A percentile compares a stretch with the other conserved stretches of the same genome.
Conservation (phyloP, 2,329 filamentous ascomycete species). For the Penicillium sumatraense region DNA sequence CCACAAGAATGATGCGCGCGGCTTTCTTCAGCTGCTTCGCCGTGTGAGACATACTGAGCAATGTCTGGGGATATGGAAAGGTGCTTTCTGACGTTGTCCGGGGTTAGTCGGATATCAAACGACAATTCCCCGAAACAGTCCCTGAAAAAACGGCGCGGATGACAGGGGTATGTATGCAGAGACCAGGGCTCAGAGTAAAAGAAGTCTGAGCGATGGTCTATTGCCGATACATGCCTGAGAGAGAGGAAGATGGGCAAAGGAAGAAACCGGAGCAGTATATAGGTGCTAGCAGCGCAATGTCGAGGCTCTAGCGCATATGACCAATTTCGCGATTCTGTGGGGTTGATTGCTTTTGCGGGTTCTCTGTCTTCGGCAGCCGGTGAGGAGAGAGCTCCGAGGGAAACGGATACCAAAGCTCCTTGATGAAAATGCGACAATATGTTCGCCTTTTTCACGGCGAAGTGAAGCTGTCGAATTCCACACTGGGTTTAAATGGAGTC, state of each 20-base stretch:
- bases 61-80: neutral
- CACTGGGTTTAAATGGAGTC: too few species aligned
- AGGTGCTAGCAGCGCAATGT: conserved; percentile 7
- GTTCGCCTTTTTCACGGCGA: too few species aligned
- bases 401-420: neutral
- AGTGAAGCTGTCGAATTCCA: too few species aligned
- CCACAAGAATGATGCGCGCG: conserved; percentile 91
- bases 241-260: neutral
- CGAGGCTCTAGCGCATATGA: conserved; percentile 16
- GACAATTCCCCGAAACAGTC: conserved; percentile 6
- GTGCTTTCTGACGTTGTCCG: conserved; percentile 5
- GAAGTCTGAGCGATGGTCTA: neutral
- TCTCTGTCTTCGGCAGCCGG: conserved; percentile 38
- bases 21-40: conserved; percentile 69
- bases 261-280: conserved; percentile 5
- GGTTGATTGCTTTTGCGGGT: conserved; percentile 24
- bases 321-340: conserved; percentile 31
- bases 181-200: neutral
- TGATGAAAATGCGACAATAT: neutral
- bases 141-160: conserved; percentile 14
- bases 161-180: conserved; percentile 11
- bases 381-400: conserved; percentile 27
- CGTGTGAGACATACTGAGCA: conserved; percentile 33
- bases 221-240: conserved; percentile 12
- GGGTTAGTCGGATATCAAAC: conserved; percentile 10